These are phyloP conservation scores for rapeseed (Brassica napus) DNA, from an alignment of 345 rosid genomes.

Conservation along the genomic window DNA sequence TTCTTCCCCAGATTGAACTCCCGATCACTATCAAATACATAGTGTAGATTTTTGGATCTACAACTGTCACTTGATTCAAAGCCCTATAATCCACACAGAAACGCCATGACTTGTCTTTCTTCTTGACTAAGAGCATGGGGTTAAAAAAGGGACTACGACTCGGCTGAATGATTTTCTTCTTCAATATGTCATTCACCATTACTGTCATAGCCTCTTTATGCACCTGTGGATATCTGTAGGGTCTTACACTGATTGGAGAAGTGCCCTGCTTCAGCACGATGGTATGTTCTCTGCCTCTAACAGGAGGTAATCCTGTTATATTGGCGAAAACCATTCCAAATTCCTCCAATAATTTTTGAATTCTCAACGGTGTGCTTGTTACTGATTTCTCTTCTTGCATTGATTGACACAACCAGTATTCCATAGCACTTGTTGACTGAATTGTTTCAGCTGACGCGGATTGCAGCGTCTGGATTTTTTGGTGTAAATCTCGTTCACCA, in stretches of 20 bases:
- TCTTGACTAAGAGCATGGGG: not conserved
- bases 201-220: not conserved
- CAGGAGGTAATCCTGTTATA: not conserved
- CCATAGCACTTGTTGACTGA: too few species aligned
- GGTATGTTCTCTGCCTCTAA: not conserved
- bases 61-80: too few species aligned
- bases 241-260: not conserved
- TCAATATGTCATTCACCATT: not conserved
- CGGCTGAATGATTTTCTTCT: not conserved
- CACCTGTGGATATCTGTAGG: not conserved
- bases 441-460: not conserved
- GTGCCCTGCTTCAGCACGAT: not conserved
- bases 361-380: too few species aligned
- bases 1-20: too few species aligned
- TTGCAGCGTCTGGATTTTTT: not conserved
- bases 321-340: not conserved
- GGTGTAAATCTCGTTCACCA: not conserved
- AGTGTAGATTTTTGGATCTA: too few species aligned
- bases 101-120: not conserved
- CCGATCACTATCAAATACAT: too few species aligned
- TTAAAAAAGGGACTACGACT: not conserved
- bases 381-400: too few species aligned
- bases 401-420: not conserved
- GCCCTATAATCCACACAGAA: not conserved
- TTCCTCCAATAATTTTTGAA: too few species aligned